Conservation (phyloP, 2,329 filamentous ascomycete species). For the Sporothrix brasiliensis region DNA sequence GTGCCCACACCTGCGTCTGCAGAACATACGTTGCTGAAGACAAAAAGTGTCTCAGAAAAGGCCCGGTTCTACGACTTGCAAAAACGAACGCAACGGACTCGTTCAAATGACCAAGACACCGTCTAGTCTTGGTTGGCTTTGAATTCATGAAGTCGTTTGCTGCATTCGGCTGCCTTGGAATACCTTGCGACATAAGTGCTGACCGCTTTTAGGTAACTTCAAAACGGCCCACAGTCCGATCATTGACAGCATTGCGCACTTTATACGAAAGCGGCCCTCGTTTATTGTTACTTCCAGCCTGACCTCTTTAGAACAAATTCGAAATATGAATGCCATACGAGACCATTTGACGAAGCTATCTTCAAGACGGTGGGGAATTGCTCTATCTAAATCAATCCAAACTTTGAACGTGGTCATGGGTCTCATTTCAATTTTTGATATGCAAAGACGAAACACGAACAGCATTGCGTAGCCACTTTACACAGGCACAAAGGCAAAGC, state of each 20-base stretch:
- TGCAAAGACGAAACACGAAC: conserved; percentile 4
- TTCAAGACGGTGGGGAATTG: conserved; percentile 5
- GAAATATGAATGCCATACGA: conserved; percentile 5
- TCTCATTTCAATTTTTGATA: background rate
- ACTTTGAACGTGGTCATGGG: conserved; percentile 14
- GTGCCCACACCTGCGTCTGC: background rate
- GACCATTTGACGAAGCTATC: background rate
- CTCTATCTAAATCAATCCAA: background rate
- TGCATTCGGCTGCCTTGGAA: background rate
- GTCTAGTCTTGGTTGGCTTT: background rate
- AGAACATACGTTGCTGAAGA: background rate
- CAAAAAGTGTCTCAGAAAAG: conserved; percentile 6
- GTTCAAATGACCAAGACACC: background rate
- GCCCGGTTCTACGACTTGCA: background rate
- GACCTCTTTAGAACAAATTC: background rate
- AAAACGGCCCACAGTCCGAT: background rate
- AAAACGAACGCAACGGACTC: background rate
- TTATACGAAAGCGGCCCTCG: background rate
- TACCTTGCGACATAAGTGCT: background rate
- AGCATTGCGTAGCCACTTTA: background rate
- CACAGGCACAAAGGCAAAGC: background rate
- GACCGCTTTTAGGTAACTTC: background rate
- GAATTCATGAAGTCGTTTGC: background rate
- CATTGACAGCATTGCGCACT: background rate
- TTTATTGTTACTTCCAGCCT: conserved; percentile 6